phyloP scores from a whole-genome alignment of 441 rosid species.

The Dalechampia spathulata region DNA sequence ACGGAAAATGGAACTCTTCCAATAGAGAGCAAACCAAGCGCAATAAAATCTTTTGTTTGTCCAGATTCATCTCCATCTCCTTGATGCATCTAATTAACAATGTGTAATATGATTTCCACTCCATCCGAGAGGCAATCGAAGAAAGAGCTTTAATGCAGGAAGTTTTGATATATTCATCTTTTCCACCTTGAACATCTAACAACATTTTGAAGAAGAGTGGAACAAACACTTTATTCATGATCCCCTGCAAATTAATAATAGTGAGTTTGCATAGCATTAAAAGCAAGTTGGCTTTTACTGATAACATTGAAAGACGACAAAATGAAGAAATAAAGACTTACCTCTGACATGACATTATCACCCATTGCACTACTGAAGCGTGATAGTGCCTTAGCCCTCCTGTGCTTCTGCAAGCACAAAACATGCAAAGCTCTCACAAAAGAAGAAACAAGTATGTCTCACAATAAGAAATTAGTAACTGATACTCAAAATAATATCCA shows the following conservation, averaged over 20 bases:
- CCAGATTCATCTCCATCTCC: slow-evolving; percentile 52
- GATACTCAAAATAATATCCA: neutral
- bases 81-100: slow-evolving; percentile 66
- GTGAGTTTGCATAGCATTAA: slow-evolving; percentile 18
- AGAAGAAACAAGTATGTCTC: neutral
- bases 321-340: slow-evolving; percentile 16
- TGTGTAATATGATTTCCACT: slow-evolving; percentile 73
- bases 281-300: neutral
- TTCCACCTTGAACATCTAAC: slow-evolving; percentile 72
- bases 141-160: slow-evolving; percentile 83
- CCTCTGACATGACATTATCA: slow-evolving; percentile 50
- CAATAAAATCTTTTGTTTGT: slow-evolving; percentile 63
- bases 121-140: slow-evolving; percentile 61
- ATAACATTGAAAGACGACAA: neutral
- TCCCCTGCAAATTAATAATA: slow-evolving; percentile 49
- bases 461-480: neutral
- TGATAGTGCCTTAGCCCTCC: slow-evolving; percentile 65
- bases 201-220: slow-evolving; percentile 81
- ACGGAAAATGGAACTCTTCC: slow-evolving; percentile 70
- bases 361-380: slow-evolving; percentile 54
- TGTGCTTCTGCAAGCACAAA: slow-evolving; percentile 56
- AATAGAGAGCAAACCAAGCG: slow-evolving; percentile 67
- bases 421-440: slow-evolving; percentile 3
- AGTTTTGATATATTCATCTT: slow-evolving; percentile 52
- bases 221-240: slow-evolving; percentile 64